These are phyloP conservation scores for Pisolithus albus DNA, from an alignment of 768 basidiomycete genomes.

Conservation along the genomic window DNA sequence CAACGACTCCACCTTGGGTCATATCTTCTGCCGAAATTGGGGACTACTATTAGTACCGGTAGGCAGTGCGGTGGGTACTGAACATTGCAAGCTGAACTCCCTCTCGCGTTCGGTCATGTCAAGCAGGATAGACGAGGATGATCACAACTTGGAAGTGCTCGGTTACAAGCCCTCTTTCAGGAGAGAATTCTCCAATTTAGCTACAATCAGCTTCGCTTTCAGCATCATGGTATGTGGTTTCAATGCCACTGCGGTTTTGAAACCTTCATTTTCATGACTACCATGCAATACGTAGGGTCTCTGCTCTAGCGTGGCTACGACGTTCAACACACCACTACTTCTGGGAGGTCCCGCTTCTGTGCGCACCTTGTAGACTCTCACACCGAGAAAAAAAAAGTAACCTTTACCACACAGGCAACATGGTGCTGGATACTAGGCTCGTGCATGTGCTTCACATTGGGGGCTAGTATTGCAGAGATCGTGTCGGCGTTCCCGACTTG, in stretches of 20 bases:
- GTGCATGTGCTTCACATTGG: constrained; percentile 67
- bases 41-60: no score
- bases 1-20: no score
- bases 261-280: neutral
- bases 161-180: constrained; percentile 78
- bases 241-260: neutral
- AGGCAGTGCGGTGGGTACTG: neutral
- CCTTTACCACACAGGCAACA: constrained; percentile 33
- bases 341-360: constrained; percentile 68
- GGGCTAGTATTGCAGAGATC: constrained; percentile 68
- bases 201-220: constrained; percentile 72
- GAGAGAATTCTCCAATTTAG: constrained; percentile 77
- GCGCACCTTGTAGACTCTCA: constrained; percentile 12
- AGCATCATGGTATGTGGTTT: constrained; percentile 55
- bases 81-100: neutral
- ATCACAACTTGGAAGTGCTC: constrained; percentile 55
- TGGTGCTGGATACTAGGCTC: constrained; percentile 77
- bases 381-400: neutral
- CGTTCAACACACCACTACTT: constrained; percentile 67
- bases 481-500: constrained; percentile 72
- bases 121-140: constrained; percentile 42
- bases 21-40: no score
- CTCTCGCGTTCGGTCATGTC: constrained; percentile 2
- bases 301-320: constrained; percentile 71
- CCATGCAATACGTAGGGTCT: constrained; percentile 41